These are phyloP conservation scores for Arthrocladium fulminans DNA, from an alignment of 2,329 filamentous ascomycete genomes.

Conservation along the genomic window DNA sequence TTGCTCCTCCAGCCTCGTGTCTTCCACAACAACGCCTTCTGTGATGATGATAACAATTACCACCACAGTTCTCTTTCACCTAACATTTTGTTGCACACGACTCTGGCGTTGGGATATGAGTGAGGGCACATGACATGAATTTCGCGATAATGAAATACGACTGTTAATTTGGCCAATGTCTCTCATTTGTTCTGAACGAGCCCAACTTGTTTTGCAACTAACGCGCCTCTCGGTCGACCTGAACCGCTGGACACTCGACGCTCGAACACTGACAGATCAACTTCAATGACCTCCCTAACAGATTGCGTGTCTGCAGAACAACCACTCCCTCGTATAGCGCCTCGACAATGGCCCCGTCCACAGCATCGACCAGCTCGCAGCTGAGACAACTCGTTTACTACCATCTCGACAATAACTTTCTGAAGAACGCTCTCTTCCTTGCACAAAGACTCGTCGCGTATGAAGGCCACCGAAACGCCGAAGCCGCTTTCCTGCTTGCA, in stretches of 20 bases:
- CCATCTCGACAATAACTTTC: conserved; percentile 78
- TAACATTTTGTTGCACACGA: conserved; percentile 3
- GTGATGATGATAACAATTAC: not conserved
- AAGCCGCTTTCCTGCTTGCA: conserved; percentile 73
- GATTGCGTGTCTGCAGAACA: not conserved
- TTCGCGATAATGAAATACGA: not conserved
- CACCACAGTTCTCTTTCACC: not conserved
- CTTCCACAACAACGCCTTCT: conserved; percentile 8
- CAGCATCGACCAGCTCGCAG: conserved; percentile 46
- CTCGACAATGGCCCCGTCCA: conserved; percentile 45
- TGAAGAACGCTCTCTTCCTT: conserved; percentile 88
- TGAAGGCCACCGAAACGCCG: conserved; percentile 64
- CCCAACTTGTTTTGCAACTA: not conserved
- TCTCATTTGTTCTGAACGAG: not conserved
- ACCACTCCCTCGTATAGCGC: not conserved
- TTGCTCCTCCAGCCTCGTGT: conserved; percentile 8
- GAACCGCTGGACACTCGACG: not conserved
- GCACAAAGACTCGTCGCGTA: conserved; percentile 77
- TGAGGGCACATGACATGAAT: not conserved
- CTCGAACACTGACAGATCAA: not conserved
- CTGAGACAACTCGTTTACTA: conserved; percentile 60
- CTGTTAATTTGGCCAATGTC: not conserved
- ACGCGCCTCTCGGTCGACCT: not conserved
- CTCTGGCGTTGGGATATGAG: not conserved
- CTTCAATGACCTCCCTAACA: not conserved